These are phyloP conservation scores for Ustilago nuda DNA, from an alignment of 1,284 basidiomycete genomes.

Conservation along the genomic window DNA sequence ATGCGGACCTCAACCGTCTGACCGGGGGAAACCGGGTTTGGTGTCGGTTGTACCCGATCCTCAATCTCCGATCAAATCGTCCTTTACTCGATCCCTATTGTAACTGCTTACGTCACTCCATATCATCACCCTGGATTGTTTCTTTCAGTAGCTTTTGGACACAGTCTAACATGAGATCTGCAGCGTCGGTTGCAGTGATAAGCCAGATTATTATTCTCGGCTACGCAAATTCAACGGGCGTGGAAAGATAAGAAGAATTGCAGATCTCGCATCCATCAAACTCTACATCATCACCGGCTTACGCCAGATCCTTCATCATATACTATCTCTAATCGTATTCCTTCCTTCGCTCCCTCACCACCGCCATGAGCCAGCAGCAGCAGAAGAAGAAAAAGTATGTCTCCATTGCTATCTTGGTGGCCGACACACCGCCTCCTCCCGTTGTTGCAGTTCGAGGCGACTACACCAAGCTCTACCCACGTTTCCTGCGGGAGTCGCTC, in stretches of 20 bases:
- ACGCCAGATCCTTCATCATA: background rate
- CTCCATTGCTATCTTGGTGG: slow-evolving; percentile 58
- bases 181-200: background rate
- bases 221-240: background rate
- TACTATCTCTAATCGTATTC: background rate
- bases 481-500: slow-evolving; percentile 58
- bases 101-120: no score
- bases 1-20: background rate
- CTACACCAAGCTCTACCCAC: slow-evolving; percentile 62
- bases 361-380: slow-evolving; percentile 32
- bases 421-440: slow-evolving; percentile 58
- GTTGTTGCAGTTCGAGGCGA: slow-evolving; percentile 52
- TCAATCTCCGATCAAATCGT: no score
- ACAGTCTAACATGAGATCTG: background rate
- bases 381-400: slow-evolving; percentile 51
- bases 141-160: no score
- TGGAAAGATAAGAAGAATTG: slow-evolving; percentile 10
- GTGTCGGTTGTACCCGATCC: no score
- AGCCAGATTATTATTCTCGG: slow-evolving; percentile 5
- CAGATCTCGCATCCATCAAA: background rate
- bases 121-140: no score
- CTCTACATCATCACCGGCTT: background rate
- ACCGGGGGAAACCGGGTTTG: background rate
- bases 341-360: background rate
- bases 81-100: no score